Evolutionary conservation across 2,329 filamentous ascomycete genomes (phyloP).

Genomic region (Calonectria pteridis): DNA sequence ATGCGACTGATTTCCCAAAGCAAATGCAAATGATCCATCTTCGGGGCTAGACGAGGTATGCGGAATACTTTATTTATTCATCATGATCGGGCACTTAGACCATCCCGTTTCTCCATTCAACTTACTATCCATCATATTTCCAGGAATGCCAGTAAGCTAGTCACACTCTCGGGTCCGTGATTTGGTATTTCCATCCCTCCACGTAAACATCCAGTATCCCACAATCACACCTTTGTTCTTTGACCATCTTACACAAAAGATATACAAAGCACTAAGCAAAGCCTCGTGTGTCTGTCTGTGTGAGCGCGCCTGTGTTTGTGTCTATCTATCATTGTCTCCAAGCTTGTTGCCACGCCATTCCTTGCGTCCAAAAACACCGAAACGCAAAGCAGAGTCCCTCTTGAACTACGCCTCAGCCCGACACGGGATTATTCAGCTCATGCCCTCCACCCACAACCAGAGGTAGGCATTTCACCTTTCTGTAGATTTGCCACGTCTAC

Average conservation of each 20-base stretch:
- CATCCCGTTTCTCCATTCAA: not conserved
- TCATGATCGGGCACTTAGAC: conserved; percentile 18
- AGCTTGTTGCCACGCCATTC: conserved; percentile 30
- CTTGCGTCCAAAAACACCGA: conserved; percentile 19
- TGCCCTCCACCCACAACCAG: not conserved
- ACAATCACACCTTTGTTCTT: conserved; percentile 19
- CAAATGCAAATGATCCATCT: not conserved
- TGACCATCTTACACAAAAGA: conserved; percentile 16
- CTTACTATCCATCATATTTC: not conserved
- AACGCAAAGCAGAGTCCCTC: conserved; percentile 23
- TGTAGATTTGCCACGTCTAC: not conserved
- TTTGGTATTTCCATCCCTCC: conserved; percentile 19
- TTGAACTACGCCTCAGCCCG: conserved; percentile 9
- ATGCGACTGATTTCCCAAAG: not conserved
- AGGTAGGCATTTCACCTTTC: not conserved
- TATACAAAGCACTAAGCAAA: conserved; percentile 25
- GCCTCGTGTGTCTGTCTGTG: conserved; percentile 27
- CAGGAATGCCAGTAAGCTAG: not conserved
- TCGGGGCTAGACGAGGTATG: not conserved
- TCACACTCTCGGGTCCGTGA: not conserved
- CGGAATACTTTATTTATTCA: conserved; percentile 22
- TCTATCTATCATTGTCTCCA: conserved; percentile 39
- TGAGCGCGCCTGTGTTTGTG: conserved; percentile 29
- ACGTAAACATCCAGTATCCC: not conserved
- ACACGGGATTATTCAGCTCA: not conserved